Percentiles rank a stretch among this genome's conserved stretches.
These are phyloP conservation scores for Cyberlindnera maritima DNA, from an alignment of 805 yeast species.

Conservation along the genomic window DNA sequence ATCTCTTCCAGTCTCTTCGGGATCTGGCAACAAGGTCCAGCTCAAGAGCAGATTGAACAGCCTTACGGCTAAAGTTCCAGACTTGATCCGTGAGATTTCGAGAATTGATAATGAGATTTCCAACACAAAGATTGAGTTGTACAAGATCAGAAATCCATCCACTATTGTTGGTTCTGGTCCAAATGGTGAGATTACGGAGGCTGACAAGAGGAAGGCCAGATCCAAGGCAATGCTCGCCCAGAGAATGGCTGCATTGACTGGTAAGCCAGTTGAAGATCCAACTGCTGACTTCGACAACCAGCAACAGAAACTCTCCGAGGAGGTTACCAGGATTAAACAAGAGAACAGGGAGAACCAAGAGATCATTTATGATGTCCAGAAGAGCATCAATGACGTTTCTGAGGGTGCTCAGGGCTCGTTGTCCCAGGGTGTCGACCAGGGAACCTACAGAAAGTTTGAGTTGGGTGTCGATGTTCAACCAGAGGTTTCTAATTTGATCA, in stretches of 20 bases:
- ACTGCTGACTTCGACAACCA: slow-evolving; percentile 37
- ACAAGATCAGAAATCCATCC: slow-evolving; percentile 65
- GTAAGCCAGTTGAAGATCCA: slow-evolving; percentile 51
- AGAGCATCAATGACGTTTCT: slow-evolving; percentile 61
- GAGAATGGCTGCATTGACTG: slow-evolving; percentile 92
- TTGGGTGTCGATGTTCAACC: slow-evolving; percentile 73
- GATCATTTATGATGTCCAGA: slow-evolving; percentile 68
- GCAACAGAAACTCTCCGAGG: slow-evolving; percentile 43
- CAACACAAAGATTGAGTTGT: slow-evolving; percentile 59
- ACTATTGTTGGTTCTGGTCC: slow-evolving; percentile 81
- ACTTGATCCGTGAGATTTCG: slow-evolving; percentile 59
- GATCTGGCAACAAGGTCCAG: slow-evolving; percentile 35
- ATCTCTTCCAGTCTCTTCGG: slow-evolving; percentile 38
- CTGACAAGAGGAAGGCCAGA: slow-evolving; percentile 76
- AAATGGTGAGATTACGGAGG: slow-evolving; percentile 80
- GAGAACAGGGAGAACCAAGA: slow-evolving; percentile 56
- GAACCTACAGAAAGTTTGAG: slow-evolving; percentile 73
- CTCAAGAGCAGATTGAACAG: slow-evolving; percentile 54
- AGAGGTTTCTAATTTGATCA: slow-evolving; percentile 62
- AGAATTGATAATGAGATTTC: slow-evolving; percentile 68
- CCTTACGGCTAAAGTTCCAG: slow-evolving; percentile 73
- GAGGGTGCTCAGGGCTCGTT: slow-evolving; percentile 36
- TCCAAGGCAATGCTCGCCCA: slow-evolving; percentile 77
- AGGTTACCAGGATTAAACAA: slow-evolving; percentile 45
- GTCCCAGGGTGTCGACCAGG: slow-evolving; percentile 35